These are phyloP conservation scores for Collybia sp. DNA, from an alignment of 768 basidiomycete species.

Conservation along the genomic window DNA sequence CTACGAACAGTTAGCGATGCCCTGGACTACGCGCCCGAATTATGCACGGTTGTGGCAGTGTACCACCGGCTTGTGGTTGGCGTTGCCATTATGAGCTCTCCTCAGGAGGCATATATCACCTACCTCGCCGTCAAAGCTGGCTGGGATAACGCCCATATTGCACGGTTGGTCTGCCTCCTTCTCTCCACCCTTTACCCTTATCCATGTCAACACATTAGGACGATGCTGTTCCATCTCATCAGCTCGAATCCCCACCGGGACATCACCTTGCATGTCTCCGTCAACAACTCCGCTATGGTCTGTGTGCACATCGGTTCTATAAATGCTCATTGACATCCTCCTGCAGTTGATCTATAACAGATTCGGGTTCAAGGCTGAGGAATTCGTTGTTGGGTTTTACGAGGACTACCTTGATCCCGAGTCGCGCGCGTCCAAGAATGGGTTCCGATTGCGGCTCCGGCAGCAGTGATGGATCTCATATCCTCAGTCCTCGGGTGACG, in stretches of 20 bases:
- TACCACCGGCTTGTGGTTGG: constrained; percentile 74
- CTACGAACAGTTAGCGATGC: constrained; percentile 57
- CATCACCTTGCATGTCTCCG: constrained; percentile 79
- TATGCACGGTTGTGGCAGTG: constrained; percentile 69
- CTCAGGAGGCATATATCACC: constrained; percentile 78
- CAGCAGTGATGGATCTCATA: constrained; percentile 24
- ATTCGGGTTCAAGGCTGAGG: constrained; percentile 86
- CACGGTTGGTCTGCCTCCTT: constrained; percentile 42
- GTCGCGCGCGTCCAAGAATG: constrained; percentile 75
- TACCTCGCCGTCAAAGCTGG: constrained; percentile 75
- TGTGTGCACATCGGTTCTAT: constrained; percentile 6
- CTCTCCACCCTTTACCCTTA: constrained; percentile 5
- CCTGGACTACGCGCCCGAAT: constrained; percentile 63
- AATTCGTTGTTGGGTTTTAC: constrained; percentile 79
- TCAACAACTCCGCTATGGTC: constrained; percentile 79
- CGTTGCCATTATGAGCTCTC: constrained; percentile 70
- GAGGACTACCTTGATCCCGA: constrained; percentile 69
- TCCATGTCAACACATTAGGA: constrained; percentile 31
- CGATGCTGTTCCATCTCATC: constrained; percentile 77
- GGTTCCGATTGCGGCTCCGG: constrained; percentile 71
- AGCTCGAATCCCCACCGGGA: constrained; percentile 68
- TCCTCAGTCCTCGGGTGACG: too few relatives aligned
- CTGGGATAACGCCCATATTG: constrained; percentile 79
- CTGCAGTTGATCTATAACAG: constrained; percentile 73
- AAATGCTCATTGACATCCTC: constrained; percentile 1